phyloP scores from a whole-genome alignment of 257 asterid genomes.

The Solanum appendiculatum region DNA sequence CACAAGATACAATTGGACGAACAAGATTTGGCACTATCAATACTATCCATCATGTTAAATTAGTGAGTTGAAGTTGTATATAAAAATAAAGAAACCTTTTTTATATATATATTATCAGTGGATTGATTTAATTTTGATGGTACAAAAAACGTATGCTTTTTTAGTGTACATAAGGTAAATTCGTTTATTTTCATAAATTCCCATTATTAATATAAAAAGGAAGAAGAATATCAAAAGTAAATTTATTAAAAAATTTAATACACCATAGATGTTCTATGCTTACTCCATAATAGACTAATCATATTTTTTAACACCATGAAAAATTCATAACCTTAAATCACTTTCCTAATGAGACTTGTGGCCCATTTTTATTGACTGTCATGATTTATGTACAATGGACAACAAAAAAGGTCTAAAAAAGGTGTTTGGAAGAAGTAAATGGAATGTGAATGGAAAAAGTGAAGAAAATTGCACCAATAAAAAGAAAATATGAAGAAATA shows the following conservation, averaged over 20 bases:
- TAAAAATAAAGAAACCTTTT: too few relatives aligned
- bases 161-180: not conserved
- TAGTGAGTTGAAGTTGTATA: too few relatives aligned
- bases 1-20: too few relatives aligned
- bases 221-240: not conserved
- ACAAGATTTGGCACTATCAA: too few relatives aligned
- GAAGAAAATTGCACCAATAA: not conserved
- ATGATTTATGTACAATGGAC: not conserved
- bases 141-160: not conserved
- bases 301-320: not conserved
- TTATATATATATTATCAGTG: too few relatives aligned
- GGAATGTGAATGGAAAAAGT: not conserved
- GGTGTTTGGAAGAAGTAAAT: too few relatives aligned
- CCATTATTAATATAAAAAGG: not conserved
- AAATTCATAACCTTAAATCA: not conserved
- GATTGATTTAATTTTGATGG: not conserved
- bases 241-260: not conserved
- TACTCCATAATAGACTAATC: not conserved
- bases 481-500: not conserved
- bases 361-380: not conserved
- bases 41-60: too few relatives aligned
- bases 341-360: not conserved
- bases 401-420: not conserved
- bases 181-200: not conserved
- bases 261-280: not conserved